Conservation (phyloP, 2,329 filamentous ascomycete genomes). For the Rugonectria rugulosa region DNA sequence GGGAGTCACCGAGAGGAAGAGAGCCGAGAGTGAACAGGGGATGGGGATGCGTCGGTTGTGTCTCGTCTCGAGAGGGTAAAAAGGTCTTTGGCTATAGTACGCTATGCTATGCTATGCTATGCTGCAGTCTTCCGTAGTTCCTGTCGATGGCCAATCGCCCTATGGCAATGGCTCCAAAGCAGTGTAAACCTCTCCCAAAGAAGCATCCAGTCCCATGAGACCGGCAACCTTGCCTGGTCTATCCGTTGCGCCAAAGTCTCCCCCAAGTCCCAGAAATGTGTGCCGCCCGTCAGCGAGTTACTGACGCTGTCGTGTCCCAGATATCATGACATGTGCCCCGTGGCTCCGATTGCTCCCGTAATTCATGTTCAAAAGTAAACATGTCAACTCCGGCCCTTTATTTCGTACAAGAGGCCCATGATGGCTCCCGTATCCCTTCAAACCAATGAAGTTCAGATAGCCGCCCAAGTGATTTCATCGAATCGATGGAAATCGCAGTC, state of each 20-base stretch:
- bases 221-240: slow-evolving; percentile 36
- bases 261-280: slow-evolving; percentile 24
- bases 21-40: slow-evolving; percentile 11
- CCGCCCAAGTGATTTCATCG: slow-evolving; percentile 33
- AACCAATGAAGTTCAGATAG: slow-evolving; percentile 32
- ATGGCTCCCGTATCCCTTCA: slow-evolving; percentile 36
- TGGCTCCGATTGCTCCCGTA: slow-evolving; percentile 40
- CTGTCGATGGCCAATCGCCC: slow-evolving; percentile 32
- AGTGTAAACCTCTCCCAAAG: slow-evolving; percentile 33
- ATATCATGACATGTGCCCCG: slow-evolving; percentile 41
- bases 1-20: background rate
- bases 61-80: slow-evolving; percentile 34
- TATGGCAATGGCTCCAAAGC: slow-evolving; percentile 24
- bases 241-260: slow-evolving; percentile 34
- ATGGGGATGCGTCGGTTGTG: slow-evolving; percentile 23
- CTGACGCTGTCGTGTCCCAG: slow-evolving; percentile 40
- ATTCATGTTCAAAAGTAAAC: slow-evolving; percentile 46
- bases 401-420: slow-evolving; percentile 42
- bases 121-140: slow-evolving; percentile 41
- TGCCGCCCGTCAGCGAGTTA: slow-evolving; percentile 25
- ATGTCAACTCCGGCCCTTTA: slow-evolving; percentile 42
- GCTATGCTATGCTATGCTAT: slow-evolving; percentile 37
- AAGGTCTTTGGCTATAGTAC: slow-evolving; percentile 38
- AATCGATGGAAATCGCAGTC: slow-evolving; percentile 32
- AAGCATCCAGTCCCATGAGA: slow-evolving; percentile 28